phyloP scores from a whole-genome alignment of 2,329 filamentous ascomycete species.

The Curvularia lunata region DNA sequence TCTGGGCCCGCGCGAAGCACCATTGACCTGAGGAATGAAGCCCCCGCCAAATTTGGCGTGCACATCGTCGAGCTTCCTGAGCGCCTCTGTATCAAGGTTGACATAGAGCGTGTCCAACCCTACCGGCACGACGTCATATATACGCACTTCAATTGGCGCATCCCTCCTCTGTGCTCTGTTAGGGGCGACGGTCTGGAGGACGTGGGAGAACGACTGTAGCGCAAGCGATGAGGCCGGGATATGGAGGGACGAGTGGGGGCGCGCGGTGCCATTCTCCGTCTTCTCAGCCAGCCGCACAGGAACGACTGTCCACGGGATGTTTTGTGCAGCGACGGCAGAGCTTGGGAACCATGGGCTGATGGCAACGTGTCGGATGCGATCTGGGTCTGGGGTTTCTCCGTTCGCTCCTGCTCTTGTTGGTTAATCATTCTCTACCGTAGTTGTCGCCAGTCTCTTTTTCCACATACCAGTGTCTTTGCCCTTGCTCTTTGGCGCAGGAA shows the following conservation, averaged over 20 bases:
- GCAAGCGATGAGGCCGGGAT: slow-evolving; percentile 75
- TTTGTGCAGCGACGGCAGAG: slow-evolving; percentile 59
- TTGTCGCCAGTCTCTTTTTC: not conserved
- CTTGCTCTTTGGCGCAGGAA: slow-evolving; percentile 57
- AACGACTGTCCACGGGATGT: slow-evolving; percentile 82
- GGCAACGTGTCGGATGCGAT: slow-evolving; percentile 65
- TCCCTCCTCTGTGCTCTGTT: slow-evolving; percentile 77
- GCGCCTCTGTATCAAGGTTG: slow-evolving; percentile 79
- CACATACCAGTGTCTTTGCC: slow-evolving; percentile 29
- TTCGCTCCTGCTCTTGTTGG: slow-evolving; percentile 15
- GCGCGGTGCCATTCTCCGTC: slow-evolving; percentile 42
- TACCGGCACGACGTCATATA: slow-evolving; percentile 80
- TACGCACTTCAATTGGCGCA: slow-evolving; percentile 80
- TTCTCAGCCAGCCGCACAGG: slow-evolving; percentile 64
- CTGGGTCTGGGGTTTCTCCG: slow-evolving; percentile 14
- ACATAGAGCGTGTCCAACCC: slow-evolving; percentile 86
- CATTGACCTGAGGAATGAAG: slow-evolving; percentile 51
- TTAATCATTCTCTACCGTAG: not conserved
- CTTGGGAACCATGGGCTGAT: slow-evolving; percentile 74
- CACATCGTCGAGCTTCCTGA: slow-evolving; percentile 80
- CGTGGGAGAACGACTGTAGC: slow-evolving; percentile 79
- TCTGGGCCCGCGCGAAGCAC: slow-evolving; percentile 39
- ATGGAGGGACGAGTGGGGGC: slow-evolving; percentile 76
- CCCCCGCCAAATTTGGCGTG: slow-evolving; percentile 81
- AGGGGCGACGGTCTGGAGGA: slow-evolving; percentile 74